Base-by-base conservation (phyloP, 305 asterid species). In the Plantago rigida region DNA sequence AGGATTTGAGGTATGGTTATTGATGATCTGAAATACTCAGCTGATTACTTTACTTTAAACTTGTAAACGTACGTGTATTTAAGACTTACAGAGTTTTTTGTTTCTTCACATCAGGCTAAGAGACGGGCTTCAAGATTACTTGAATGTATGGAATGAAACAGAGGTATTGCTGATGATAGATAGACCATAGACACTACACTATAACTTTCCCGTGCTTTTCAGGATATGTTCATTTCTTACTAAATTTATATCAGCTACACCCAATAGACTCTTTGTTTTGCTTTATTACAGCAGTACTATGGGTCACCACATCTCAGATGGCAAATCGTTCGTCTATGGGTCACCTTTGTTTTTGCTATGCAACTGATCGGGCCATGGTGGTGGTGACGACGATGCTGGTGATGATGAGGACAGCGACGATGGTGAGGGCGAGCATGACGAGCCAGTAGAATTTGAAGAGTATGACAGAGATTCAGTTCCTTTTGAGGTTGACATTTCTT, bases 1-100 rank as follows among this genome's bases (percentile, higher is more conserved):
- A 59, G 76, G 97, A 90, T 78, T 87, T 83, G 78, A 81, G 94
- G 97, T 85, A 78, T 47, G 65, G 29, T 29, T 66, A 66, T 60
- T 60, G 69, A 48, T 68, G 19, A 17, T 17, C 29, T 14, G 22
- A 61, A 56, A n/a, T 31, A 56, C 65, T 71, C 46, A 57, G 46
- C 58, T 76, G 57, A n/a, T 66, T 54, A 13, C 57, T 62, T 66
- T 54, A 13, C 57, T 62, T 58, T 2, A 31, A 44, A 22, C 48
- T 56, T 63, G 47, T 19, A 0, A 17, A 17, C 19, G 62, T 15
- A 53, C 62, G 58, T 53, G 65, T 49, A 64, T 52, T 58, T 50
- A 49, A 62, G 41, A 13, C 54, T 45, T 64, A 49, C 0, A 17
- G 19, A 17, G 19, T 17, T 17, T 17, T 17, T 17, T 17, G 19